phyloP scores from a whole-genome alignment of 768 basidiomycete species.

The Pseudohyphozyma bogoriensis region DNA sequence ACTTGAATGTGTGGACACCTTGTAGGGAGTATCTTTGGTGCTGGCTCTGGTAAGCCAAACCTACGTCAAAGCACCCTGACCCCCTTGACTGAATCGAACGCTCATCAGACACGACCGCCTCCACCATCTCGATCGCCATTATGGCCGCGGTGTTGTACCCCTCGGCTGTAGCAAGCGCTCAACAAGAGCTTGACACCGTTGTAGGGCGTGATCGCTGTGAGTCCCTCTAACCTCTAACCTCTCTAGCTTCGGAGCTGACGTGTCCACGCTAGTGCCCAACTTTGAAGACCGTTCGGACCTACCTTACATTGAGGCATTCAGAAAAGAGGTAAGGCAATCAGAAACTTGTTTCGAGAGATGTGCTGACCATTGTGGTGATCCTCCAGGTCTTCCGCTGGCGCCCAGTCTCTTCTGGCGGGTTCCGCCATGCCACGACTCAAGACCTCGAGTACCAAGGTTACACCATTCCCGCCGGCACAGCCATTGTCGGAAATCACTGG shows the following conservation, averaged over 20 bases:
- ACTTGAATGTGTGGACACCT: no score
- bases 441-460: background rate
- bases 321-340: background rate
- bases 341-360: no score
- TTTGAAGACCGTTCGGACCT: slow-evolving; percentile 15
- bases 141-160: background rate
- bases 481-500: background rate
- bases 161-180: background rate
- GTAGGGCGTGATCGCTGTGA: background rate
- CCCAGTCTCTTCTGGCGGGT: background rate
- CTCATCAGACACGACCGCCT: background rate
- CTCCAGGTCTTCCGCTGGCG: background rate
- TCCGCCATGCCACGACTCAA: background rate
- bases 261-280: background rate
- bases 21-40: background rate
- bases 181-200: background rate
- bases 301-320: slow-evolving; percentile 7
- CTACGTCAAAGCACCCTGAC: background rate
- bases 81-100: background rate
- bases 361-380: no score
- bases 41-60: background rate
- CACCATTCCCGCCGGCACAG: background rate
- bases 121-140: background rate
- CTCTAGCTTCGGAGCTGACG: background rate
- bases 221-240: background rate